A percentile compares a stretch with the other conserved stretches of the same genome.
phyloP scores from a whole-genome alignment of 2,329 filamentous ascomycete genomes.

The Penicillium sp. region DNA sequence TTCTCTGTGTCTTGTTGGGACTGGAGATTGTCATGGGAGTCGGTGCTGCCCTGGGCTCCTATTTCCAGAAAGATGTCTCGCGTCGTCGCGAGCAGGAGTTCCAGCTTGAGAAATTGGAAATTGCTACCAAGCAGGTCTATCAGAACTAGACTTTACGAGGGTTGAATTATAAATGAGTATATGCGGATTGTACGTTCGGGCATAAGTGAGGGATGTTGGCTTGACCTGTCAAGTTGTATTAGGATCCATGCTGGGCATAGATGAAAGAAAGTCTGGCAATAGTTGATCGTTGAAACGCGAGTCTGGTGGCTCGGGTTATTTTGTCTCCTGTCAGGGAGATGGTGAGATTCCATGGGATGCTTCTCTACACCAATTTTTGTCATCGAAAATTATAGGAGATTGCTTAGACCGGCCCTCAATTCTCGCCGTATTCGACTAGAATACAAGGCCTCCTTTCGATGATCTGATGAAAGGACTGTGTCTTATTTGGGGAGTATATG shows the following conservation, averaged over 20 bases:
- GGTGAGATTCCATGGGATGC: neutral
- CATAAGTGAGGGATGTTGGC: neutral
- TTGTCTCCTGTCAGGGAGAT: neutral
- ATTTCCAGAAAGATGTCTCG: conserved; percentile 31
- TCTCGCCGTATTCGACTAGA: neutral
- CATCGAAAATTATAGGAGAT: neutral
- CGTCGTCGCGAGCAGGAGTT: conserved; percentile 25
- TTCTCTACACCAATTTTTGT: no score
- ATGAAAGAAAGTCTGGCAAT: neutral
- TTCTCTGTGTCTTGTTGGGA: conserved; percentile 37
- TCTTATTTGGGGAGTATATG: conserved; percentile 36
- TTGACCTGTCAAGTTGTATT: neutral
- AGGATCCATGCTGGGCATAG: conserved; percentile 5
- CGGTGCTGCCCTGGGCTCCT: conserved; percentile 29
- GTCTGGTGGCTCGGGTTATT: neutral
- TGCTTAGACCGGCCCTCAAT: neutral
- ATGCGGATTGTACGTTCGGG: neutral
- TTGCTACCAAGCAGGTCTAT: conserved; percentile 24
- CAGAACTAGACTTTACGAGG: conserved; percentile 4
- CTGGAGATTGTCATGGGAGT: conserved; percentile 35
- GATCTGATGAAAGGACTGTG: conserved; percentile 12
- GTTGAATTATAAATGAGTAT: neutral
- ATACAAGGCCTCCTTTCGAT: neutral
- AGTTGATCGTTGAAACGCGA: neutral
- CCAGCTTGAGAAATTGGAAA: conserved; percentile 29